Conservation (phyloP, 108 stramenopile genomes). For the Pseudonitzschia delicatissima region DNA sequence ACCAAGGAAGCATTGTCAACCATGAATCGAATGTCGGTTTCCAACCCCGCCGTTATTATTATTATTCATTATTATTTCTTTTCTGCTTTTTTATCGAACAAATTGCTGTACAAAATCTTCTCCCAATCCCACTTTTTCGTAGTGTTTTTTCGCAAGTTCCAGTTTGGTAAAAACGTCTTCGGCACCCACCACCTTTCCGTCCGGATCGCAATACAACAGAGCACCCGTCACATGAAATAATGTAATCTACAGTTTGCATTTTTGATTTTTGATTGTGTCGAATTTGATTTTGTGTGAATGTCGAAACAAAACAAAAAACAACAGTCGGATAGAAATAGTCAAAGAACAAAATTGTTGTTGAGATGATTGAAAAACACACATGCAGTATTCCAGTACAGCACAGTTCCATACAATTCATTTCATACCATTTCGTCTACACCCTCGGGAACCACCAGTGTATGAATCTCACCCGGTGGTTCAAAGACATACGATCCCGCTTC, state of each 20-base stretch:
- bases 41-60: too few species aligned
- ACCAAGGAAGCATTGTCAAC: too few species aligned
- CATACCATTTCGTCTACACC: constrained; percentile 68
- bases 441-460: constrained; percentile 69
- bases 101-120: constrained; percentile 64
- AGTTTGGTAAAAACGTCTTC: constrained; percentile 83
- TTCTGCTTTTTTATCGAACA: constrained; percentile 45
- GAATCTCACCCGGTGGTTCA: constrained; percentile 81
- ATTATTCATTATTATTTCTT: too few species aligned
- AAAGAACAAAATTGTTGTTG: too few species aligned
- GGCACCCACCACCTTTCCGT: constrained; percentile 60
- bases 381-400: not conserved
- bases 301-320: too few species aligned
- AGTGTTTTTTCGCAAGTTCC: constrained; percentile 71
- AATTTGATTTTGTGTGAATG: too few species aligned
- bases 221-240: constrained; percentile 79
- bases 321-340: not conserved
- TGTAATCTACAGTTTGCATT: constrained; percentile 28
- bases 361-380: not conserved
- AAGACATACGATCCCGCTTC: constrained; percentile 67
- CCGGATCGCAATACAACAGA: constrained; percentile 67
- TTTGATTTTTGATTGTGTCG: not conserved
- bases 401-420: not conserved
- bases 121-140: constrained; percentile 66
- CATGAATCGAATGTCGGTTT: too few species aligned